Conservation (phyloP, 106 monocot genomes). For the Triglochin maritima region DNA sequence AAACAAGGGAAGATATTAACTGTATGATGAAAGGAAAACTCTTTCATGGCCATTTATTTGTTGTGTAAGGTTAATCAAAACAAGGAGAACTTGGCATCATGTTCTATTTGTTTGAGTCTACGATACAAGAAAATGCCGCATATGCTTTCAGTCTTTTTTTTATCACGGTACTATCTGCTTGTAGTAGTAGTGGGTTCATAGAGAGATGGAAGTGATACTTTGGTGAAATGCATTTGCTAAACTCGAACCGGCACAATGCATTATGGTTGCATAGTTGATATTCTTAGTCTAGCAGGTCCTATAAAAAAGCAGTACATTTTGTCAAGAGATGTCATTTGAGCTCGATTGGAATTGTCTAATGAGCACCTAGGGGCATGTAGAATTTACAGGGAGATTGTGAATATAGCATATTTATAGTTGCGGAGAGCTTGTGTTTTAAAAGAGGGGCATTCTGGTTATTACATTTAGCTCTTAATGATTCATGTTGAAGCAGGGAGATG, state of each 20-base stretch:
- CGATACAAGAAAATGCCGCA: conserved; percentile 43
- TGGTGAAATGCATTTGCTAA: conserved; percentile 32
- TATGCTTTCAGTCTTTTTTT: conserved; percentile 81
- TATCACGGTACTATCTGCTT: conserved; percentile 67
- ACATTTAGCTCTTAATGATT: conserved; percentile 60
- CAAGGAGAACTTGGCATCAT: conserved; percentile 49
- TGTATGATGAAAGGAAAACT: conserved; percentile 28
- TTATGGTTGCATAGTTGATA: conserved; percentile 87
- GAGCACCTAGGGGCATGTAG: conserved; percentile 78
- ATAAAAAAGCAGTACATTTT: conserved; percentile 41
- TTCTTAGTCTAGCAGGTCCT: conserved; percentile 66
- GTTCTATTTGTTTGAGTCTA: conserved; percentile 55
- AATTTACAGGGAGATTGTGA: conserved; percentile 57
- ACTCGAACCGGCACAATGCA: conserved; percentile 54
- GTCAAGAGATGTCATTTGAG: conserved; percentile 51
- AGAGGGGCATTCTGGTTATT: conserved; percentile 67
- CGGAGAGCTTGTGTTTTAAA: conserved; percentile 66
- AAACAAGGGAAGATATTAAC: conserved; percentile 83
- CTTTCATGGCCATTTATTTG: conserved; percentile 42
- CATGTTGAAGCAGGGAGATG: conserved; percentile 79
- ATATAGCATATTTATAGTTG: conserved; percentile 55
- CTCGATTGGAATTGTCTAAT: conserved; percentile 80
- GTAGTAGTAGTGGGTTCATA: conserved; percentile 66
- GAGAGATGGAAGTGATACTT: conserved; percentile 73
- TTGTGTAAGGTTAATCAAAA: conserved; percentile 73